Base-by-base conservation (phyloP, 164 flowering plant species). In the Kalanchoe fedtschenkoi region DNA sequence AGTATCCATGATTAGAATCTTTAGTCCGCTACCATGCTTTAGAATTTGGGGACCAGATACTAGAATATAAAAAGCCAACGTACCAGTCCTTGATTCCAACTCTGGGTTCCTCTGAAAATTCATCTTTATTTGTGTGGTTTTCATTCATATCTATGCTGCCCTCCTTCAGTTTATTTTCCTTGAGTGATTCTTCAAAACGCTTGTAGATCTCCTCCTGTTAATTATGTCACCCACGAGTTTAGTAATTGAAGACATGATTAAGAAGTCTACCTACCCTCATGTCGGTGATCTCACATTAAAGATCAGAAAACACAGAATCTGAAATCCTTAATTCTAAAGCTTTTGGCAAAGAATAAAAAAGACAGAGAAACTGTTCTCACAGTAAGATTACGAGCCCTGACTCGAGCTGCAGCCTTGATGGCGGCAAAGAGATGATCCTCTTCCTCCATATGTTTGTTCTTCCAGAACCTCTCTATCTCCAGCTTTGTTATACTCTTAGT, bases 31-130 rank as follows among this genome's bases (percentile, higher is more conserved):
- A n/a, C n/a, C n/a, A n/a, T n/a, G n/a, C n/a, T n/a, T n/a, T n/a
- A n/a, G n/a, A n/a, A n/a, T n/a, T n/a, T n/a, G n/a, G n/a, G 9
- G 62, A 2, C n/a, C 19, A 34, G 22, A 6, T 35, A 17, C 3
- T 19, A 51, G 13, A n/a, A 65, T 15, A 42, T 6, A 6, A 24
- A 37, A 22, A 16, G 53, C 35, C 60, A 35, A 61, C 80, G 61
- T 16, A 87, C 91, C 96, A 89, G 72, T 89, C 87, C 70, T 79
- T 87, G 33, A 85, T 80, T 63, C 96, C 96, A 0, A 83, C 75
- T 4, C 83, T 78, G 8, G 78, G 58, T 66, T 86, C 88, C 51
- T 67, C 67, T 42, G 37, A 62, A 30, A 61, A 58, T 11, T 61
- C 71, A 34, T 55, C 66, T 0, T 58, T 32, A 2, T 38, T 29